These are phyloP conservation scores for Gentiana macrophylla DNA, from an alignment of 257 asterid genomes.

Conservation along the genomic window DNA sequence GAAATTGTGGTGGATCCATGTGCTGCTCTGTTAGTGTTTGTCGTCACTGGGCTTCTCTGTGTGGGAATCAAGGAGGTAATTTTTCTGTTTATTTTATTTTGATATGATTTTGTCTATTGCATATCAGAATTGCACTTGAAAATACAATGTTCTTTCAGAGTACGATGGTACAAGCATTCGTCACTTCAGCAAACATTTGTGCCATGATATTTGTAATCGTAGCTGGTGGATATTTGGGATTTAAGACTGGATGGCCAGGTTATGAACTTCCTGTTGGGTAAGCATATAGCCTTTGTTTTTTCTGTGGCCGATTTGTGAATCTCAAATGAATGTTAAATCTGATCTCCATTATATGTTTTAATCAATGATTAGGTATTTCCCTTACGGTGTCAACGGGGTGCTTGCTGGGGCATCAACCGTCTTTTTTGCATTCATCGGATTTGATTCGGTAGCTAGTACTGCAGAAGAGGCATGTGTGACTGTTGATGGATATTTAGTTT, in stretches of 20 bases:
- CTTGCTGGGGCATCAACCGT: conserved; percentile 99
- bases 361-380: conserved; percentile 42
- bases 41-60: conserved; percentile 77
- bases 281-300: background rate
- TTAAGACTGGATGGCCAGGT: conserved; percentile 97
- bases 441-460: conserved; percentile 96
- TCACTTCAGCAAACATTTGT: conserved; percentile 72
- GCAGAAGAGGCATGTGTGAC: conserved; percentile 74
- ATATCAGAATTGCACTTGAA: conserved; percentile 5
- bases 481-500: background rate
- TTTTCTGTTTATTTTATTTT: background rate
- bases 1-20: conserved; percentile 78
- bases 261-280: conserved; percentile 85
- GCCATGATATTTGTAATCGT: conserved; percentile 85
- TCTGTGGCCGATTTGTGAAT: background rate
- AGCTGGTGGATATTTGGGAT: conserved; percentile 95
- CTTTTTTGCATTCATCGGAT: conserved; percentile 88
- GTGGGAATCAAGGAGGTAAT: conserved; percentile 90
- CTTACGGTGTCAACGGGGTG: conserved; percentile 89
- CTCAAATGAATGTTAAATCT: background rate
- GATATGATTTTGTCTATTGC: background rate
- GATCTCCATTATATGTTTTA: conserved; percentile 3
- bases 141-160: conserved; percentile 42
- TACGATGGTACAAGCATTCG: conserved; percentile 80
- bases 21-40: conserved; percentile 68